These are phyloP conservation scores for Septoria petroselini DNA, from an alignment of 2,329 filamentous ascomycete genomes.

Conservation along the genomic window DNA sequence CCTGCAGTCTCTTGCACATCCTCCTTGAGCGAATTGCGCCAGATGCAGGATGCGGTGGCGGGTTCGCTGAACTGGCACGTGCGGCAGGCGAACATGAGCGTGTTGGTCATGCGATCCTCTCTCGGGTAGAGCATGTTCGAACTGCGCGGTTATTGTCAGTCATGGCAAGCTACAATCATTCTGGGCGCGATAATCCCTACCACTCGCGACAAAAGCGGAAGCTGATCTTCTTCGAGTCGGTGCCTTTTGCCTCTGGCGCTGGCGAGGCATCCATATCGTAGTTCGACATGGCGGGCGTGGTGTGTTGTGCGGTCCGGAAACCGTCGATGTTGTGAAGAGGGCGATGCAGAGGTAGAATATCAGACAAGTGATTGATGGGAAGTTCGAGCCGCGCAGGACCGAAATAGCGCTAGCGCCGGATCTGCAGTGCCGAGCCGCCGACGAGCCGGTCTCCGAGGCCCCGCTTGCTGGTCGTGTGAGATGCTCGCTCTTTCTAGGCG, in stretches of 20 bases:
- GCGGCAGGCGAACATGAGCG: conserved; percentile 90
- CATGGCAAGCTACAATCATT: neutral
- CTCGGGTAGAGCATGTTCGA: conserved; percentile 98
- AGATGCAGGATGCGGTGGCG: conserved; percentile 85
- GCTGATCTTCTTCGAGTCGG: conserved; percentile 70
- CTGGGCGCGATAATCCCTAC: conserved; percentile 40
- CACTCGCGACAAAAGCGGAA: conserved; percentile 99
- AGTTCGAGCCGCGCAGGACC: too few relatives aligned
- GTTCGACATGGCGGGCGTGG: conserved; percentile 23
- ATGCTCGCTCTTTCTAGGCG: too few relatives aligned
- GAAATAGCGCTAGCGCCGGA: too few relatives aligned
- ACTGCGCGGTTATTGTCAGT: conserved; percentile 45
- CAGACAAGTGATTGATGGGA: neutral
- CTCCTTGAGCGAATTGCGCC: conserved; percentile 89
- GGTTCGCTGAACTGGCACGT: conserved; percentile 90
- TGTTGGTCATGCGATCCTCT: conserved; percentile 80
- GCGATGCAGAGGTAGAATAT: neutral
- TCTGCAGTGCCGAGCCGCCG: neutral
- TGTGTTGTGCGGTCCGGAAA: neutral
- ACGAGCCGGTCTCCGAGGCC: neutral
- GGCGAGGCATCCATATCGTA: conserved; percentile 41
- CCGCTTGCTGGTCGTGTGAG: neutral
- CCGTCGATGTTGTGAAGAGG: neutral
- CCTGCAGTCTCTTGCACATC: conserved; percentile 92
- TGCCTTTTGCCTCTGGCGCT: conserved; percentile 31